A percentile compares a stretch with the other conserved stretches of the same genome.
phyloP scores from a whole-genome alignment of 345 rosid species.

The Linum tenue region DNA sequence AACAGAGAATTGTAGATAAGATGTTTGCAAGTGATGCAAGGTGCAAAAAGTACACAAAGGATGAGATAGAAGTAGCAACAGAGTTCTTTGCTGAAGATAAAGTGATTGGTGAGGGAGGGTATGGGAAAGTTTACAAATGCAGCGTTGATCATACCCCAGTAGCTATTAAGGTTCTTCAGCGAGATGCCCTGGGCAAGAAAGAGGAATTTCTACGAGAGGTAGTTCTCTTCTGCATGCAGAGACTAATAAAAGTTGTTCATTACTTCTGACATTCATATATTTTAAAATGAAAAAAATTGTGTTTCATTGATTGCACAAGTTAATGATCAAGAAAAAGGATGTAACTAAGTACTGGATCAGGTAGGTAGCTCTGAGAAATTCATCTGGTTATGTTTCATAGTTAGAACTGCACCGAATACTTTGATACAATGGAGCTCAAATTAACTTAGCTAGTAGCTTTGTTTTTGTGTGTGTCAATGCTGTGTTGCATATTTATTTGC shows the following conservation, averaged over 20 bases:
- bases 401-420: no score
- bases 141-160: constrained; percentile 70
- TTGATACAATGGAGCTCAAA: no score
- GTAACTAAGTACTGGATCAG: no score
- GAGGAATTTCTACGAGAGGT: constrained; percentile 87
- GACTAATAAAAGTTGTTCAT: no score
- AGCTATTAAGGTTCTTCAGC: constrained; percentile 64
- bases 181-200: constrained; percentile 47
- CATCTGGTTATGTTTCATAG: no score
- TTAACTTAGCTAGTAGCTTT: no score
- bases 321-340: no score
- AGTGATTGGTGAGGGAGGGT: constrained; percentile 80
- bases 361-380: no score
- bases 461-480: neutral
- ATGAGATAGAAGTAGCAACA: constrained; percentile 59
- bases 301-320: no score
- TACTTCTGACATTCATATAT: no score
- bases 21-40: constrained; percentile 52
- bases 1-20: constrained; percentile 51
- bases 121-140: constrained; percentile 85
- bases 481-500: neutral
- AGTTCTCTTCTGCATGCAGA: neutral
- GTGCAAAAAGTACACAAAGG: constrained; percentile 58
- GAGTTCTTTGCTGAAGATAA: constrained; percentile 47
- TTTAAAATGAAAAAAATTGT: no score